A percentile compares a stretch with the other conserved stretches of the same genome.
phyloP scores from a whole-genome alignment of 352 stramenopile species.

The Pythium brassicae region DNA sequence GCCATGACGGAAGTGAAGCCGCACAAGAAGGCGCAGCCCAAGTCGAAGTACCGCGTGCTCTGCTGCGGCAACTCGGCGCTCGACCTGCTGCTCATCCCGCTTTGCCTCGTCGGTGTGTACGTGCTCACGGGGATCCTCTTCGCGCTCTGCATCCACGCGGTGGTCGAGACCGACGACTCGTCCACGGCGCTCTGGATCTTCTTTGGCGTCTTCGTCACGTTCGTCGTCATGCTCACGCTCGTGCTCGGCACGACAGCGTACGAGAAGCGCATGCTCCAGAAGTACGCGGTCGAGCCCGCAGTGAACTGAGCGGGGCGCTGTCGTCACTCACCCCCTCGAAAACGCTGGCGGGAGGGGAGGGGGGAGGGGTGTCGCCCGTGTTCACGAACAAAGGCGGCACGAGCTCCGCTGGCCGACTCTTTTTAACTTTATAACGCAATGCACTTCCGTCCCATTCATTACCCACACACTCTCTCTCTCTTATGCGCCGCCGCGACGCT shows the following conservation, averaged over 20 bases:
- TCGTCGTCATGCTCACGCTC: slow-evolving; percentile 55
- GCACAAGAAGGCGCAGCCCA: slow-evolving; percentile 28
- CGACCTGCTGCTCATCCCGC: slow-evolving; percentile 68
- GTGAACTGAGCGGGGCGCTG: slow-evolving; percentile 4
- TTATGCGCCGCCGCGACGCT: not conserved
- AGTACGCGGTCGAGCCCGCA: slow-evolving; percentile 31
- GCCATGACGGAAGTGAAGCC: slow-evolving; percentile 49
- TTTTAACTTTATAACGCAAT: no score
- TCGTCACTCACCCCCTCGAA: no score
- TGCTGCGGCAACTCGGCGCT: slow-evolving; percentile 74
- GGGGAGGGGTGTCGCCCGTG: no score
- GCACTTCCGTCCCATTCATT: no score
- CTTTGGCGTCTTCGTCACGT: slow-evolving; percentile 67
- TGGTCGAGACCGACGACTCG: slow-evolving; percentile 76
- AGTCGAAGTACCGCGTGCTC: slow-evolving; percentile 35
- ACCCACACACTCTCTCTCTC: not conserved
- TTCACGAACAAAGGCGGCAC: no score
- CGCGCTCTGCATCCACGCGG: slow-evolving; percentile 59
- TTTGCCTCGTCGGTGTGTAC: slow-evolving; percentile 58
- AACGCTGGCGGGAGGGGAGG: no score
- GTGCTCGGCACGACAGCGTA: slow-evolving; percentile 60
- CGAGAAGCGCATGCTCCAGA: slow-evolving; percentile 57
- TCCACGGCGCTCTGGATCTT: slow-evolving; percentile 78
- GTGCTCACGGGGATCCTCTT: slow-evolving; percentile 61
- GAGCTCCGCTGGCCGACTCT: no score